Evolutionary conservation across 106 monocot genomes (phyloP), one percentile per base, ranked within the genome.

Genomic region (Dioscorea zingiberensis): DNA sequence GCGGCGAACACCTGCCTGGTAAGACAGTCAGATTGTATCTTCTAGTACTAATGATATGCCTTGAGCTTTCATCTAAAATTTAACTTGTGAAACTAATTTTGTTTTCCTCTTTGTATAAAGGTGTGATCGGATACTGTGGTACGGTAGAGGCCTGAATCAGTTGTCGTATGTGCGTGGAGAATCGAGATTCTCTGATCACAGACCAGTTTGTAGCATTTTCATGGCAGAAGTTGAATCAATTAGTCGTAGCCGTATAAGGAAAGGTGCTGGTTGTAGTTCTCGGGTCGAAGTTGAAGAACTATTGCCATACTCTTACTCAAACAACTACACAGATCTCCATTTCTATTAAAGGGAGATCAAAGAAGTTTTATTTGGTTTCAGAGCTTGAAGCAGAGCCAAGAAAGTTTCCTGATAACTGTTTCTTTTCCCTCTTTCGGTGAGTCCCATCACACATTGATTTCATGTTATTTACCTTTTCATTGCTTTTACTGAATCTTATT

Each of bases 121-220:
- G 86, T 87, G 86, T 49, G 86, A 87, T 49, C 75, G 86, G 3
- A 87, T 87, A 57, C 58, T 87, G 45, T 87, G 86, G 86, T 74
- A 83, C 44, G 86, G 86, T 48, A 79, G 69, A 59, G 86, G 86
- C 48, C 73, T 87, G 24, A 76, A 79, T 72, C 86, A 87, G 54
- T 60, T 87, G 59, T 76, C 73, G 13, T 87, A 87, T 49, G 79
- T 83, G 27, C 72, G 82, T 29, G 86, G 86, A 13, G 86, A 87
- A 47, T 83, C 82, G 0, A 74, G 70, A 63, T 76, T 87, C 58
- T 87, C 86, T 24, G 86, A 87, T 21, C 86, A 87, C 45, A 70
- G 86, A 27, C 86, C 86, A 2, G 86, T 87, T 7, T 87, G 76
- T 30, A 77, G 86, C 57, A 48, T 79, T 63, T 87, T 87, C 44